phyloP scores from a whole-genome alignment of 768 basidiomycete species.

The Lactarius indigo region DNA sequence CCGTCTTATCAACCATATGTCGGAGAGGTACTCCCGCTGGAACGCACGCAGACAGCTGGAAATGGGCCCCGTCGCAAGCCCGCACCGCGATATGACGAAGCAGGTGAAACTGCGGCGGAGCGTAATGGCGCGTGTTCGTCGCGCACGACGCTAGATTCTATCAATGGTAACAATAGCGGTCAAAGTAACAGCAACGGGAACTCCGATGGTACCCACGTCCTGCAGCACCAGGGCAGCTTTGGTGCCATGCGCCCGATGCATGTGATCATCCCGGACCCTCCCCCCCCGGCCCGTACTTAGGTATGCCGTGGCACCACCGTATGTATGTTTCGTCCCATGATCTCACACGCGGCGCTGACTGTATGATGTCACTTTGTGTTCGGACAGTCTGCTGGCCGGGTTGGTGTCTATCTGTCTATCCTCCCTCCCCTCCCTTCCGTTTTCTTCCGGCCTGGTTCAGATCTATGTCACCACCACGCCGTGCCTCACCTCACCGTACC shows the following conservation, averaged over 20 bases:
- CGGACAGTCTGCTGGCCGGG: slow-evolving; percentile 24
- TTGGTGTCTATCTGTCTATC: slow-evolving; percentile 8
- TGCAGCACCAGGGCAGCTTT: slow-evolving; percentile 34
- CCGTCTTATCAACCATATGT: not conserved
- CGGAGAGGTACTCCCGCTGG: slow-evolving; percentile 18
- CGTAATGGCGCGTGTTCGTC: slow-evolving; percentile 19
- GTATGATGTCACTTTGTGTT: not conserved
- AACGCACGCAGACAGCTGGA: slow-evolving; percentile 8
- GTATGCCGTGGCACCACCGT: not conserved
- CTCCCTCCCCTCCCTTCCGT: not conserved
- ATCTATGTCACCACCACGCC: not conserved
- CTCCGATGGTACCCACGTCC: slow-evolving; percentile 10
- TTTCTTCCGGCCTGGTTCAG: not conserved
- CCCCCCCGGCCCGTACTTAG: slow-evolving; percentile 17
- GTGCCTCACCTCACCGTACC: not conserved
- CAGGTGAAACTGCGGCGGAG: not conserved
- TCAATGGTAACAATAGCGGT: not conserved
- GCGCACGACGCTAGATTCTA: slow-evolving; percentile 27
- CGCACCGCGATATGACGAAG: slow-evolving; percentile 21
- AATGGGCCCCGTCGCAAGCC: slow-evolving; percentile 22
- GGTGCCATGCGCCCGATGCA: slow-evolving; percentile 31
- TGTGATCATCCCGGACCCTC: slow-evolving; percentile 32
- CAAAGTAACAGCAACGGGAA: slow-evolving; percentile 6
- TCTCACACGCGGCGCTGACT: not conserved
- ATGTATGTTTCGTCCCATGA: not conserved